Conservation (phyloP, 441 rosid genomes). For the Eruca vesicaria region DNA sequence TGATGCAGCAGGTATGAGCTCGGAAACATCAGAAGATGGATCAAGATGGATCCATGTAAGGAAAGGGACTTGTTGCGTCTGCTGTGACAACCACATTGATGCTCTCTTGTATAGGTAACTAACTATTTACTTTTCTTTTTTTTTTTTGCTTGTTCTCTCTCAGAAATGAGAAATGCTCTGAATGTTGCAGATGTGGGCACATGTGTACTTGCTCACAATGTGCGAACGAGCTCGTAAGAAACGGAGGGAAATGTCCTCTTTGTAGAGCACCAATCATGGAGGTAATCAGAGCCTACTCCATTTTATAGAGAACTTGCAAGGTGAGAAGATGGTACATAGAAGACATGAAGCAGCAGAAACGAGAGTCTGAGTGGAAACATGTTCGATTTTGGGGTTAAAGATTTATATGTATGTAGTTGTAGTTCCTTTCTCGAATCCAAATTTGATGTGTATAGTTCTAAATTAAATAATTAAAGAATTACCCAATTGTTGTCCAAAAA, state of each 20-base stretch:
- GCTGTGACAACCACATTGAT: slow-evolving; percentile 94
- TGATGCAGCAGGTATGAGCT: slow-evolving; percentile 46
- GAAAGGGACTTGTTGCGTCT: slow-evolving; percentile 94
- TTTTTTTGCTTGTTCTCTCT: neutral
- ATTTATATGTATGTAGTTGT: slow-evolving; percentile 20
- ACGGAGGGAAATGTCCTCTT: slow-evolving; percentile 91
- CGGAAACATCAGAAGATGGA: slow-evolving; percentile 83
- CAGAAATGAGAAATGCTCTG: neutral
- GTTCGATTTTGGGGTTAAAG: slow-evolving; percentile 2
- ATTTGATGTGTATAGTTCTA: slow-evolving; percentile 24
- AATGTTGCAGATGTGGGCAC: slow-evolving; percentile 84
- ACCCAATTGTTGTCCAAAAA: too few relatives aligned
- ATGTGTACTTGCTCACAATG: slow-evolving; percentile 98
- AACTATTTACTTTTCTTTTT: neutral
- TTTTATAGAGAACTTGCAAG: slow-evolving; percentile 46
- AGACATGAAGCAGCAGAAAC: slow-evolving; percentile 3
- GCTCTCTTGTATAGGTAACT: slow-evolving; percentile 85
- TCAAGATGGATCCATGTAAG: slow-evolving; percentile 85
- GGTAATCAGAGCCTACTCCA: slow-evolving; percentile 94
- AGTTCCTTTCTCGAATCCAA: slow-evolving; percentile 24
- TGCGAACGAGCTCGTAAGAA: slow-evolving; percentile 82
- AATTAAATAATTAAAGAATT: neutral
- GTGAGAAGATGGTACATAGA: slow-evolving; percentile 1
- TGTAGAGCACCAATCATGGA: slow-evolving; percentile 95
- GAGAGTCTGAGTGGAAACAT: neutral